A percentile compares a stretch with the other conserved stretches of the same genome.
phyloP scores from a whole-genome alignment of 2,329 filamentous ascomycete species.

The Penicillium sp. region DNA sequence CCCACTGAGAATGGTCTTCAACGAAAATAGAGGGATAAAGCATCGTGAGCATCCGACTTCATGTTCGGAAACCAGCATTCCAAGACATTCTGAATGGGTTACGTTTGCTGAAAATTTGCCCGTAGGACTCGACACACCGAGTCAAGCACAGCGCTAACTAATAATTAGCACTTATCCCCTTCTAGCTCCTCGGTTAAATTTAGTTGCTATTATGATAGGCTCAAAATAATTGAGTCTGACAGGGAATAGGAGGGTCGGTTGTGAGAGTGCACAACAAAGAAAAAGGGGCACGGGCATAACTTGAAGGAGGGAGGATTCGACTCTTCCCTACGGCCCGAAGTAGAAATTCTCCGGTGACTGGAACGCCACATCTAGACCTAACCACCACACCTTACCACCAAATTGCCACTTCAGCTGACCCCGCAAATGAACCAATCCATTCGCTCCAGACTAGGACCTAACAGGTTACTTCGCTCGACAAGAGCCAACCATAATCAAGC shows the following conservation, averaged over 20 bases:
- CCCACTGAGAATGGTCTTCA: constrained; percentile 2
- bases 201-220: constrained; percentile 12
- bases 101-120: constrained; percentile 4
- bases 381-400: neutral
- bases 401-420: constrained; percentile 12
- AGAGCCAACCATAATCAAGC: constrained; percentile 17
- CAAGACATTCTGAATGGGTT: constrained; percentile 10
- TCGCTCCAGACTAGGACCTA: constrained; percentile 16
- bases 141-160: constrained; percentile 14
- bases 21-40: constrained; percentile 8
- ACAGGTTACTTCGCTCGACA: constrained; percentile 11
- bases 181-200: constrained; percentile 17
- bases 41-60: constrained; percentile 9
- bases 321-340: neutral
- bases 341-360: constrained; percentile 21
- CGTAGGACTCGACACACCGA: constrained; percentile 4
- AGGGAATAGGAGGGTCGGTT: constrained; percentile 4
- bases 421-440: constrained; percentile 19
- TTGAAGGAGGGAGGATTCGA: neutral
- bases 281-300: constrained; percentile 1
- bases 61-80: constrained; percentile 8
- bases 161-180: constrained; percentile 16
- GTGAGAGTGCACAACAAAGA: constrained; percentile 5
- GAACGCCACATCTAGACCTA: constrained; percentile 17
- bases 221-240: constrained; percentile 7